Conservation (phyloP, 2,329 filamentous ascomycete genomes). For the Microdochium nivale region DNA sequence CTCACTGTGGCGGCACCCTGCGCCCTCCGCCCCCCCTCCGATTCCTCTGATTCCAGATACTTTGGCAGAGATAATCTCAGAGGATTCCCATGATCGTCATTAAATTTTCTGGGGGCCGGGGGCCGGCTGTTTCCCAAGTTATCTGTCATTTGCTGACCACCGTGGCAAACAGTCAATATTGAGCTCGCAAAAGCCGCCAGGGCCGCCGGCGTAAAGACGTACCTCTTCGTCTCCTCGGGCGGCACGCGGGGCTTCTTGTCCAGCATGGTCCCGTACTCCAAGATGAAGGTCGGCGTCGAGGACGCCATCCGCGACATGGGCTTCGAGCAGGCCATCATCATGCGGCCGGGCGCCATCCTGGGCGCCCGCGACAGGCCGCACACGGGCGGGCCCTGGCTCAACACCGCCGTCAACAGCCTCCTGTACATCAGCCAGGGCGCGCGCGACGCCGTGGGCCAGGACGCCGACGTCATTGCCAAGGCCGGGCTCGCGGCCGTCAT, state of each 20-base stretch:
- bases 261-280: slow-evolving; percentile 39
- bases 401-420: slow-evolving; percentile 45
- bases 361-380: slow-evolving; percentile 59
- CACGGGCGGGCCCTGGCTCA: slow-evolving; percentile 45
- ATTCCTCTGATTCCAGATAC: too few species aligned
- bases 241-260: slow-evolving; percentile 33
- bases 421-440: slow-evolving; percentile 43
- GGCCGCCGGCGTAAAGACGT: slow-evolving; percentile 61
- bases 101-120: too few species aligned
- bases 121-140: too few species aligned
- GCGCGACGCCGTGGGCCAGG: slow-evolving; percentile 64
- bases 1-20: too few species aligned
- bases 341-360: slow-evolving; percentile 66
- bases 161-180: slow-evolving; percentile 64
- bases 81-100: too few species aligned
- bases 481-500: slow-evolving; percentile 55
- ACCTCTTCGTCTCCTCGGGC: slow-evolving; percentile 63
- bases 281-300: slow-evolving; percentile 86
- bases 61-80: too few species aligned
- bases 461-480: slow-evolving; percentile 61
- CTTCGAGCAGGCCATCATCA: slow-evolving; percentile 71
- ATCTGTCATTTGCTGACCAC: too few species aligned
- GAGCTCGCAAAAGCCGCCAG: slow-evolving; percentile 69
- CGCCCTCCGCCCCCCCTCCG: too few species aligned
- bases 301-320: slow-evolving; percentile 61